Evolutionary conservation across 176 grass and related monocot genomes (phyloP), one percentile per base, ranked within the genome.

Genomic region (Oryza meyeriana): DNA sequence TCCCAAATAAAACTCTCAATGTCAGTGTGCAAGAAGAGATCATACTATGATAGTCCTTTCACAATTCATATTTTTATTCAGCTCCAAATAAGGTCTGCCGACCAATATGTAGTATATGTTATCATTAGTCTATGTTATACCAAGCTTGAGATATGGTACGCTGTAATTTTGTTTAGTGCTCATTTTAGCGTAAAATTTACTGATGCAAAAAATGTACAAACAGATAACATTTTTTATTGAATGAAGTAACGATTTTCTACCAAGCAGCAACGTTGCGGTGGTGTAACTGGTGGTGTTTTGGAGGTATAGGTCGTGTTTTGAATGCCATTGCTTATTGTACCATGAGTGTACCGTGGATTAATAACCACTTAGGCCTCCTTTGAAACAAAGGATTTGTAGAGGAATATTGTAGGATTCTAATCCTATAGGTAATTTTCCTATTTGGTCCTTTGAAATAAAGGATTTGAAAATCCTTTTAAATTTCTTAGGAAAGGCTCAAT

Each of bases 11-110:
- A 74, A 99, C 93, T 39, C 87, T 99, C 5, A 92, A 90, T 70
- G 83, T 94, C 66, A 99, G 93, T 35, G 93, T 96, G 68, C 93
- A 99, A 85, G 97, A 99, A 47, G 97, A 99, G 86, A 99, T 99
- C 38, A 99, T 99, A 39, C 73, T 99, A 85, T 99, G 89, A 85
- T 48, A 65, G 8, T 62, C 12, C 1, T 66, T 72, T 64, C 70
- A 74, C 20, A 65, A 65, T 73, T 74, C 26, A 66, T 70, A 79
- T 79, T 64, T 90, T 70, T 74, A 40, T 77, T 52, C 27, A 81
- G 75, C 69, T 64, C 74, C 27, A 66, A 81, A 80, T 75, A 92
- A 90, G 74, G 78, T 65, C 12, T 66, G 18, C 45, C 44, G n/a
- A 75, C 83, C 84, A 86, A 65, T 50, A 79, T 67, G 38, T 61